These are phyloP conservation scores for Panellus pusillus DNA, from an alignment of 768 basidiomycete genomes.

Conservation along the genomic window DNA sequence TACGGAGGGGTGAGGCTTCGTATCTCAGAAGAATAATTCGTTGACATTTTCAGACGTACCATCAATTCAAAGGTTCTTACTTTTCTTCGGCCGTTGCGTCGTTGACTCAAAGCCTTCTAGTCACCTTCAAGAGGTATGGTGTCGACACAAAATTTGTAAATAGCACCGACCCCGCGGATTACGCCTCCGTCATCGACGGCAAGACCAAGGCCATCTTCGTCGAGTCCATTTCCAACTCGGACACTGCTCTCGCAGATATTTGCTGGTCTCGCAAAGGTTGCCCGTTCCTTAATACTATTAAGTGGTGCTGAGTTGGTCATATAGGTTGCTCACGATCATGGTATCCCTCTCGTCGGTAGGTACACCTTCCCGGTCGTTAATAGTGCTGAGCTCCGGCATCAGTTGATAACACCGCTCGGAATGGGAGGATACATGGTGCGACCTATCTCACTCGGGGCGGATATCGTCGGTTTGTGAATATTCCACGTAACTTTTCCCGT, in stretches of 20 bases:
- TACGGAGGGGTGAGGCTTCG: slow-evolving; percentile 52
- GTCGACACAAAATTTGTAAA: slow-evolving; percentile 57
- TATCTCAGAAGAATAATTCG: neutral
- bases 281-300: neutral
- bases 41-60: slow-evolving; percentile 48
- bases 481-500: slow-evolving; percentile 53
- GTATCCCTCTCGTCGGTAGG: slow-evolving; percentile 51
- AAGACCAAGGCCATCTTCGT: slow-evolving; percentile 61
- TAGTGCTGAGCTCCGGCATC: no score
- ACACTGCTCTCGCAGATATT: slow-evolving; percentile 57
- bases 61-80: slow-evolving; percentile 57
- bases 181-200: slow-evolving; percentile 55
- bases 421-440: slow-evolving; percentile 67
- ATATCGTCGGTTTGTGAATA: slow-evolving; percentile 73
- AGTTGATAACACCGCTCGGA: slow-evolving; percentile 66
- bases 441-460: slow-evolving; percentile 75
- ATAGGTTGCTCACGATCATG: slow-evolving; percentile 59
- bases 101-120: slow-evolving; percentile 25
- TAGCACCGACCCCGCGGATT: slow-evolving; percentile 44
- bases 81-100: neutral
- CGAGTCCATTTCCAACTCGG: slow-evolving; percentile 65
- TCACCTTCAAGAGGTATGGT: slow-evolving; percentile 54
- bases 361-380: no score
- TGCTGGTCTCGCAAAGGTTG: slow-evolving; percentile 54
- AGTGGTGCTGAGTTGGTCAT: neutral